Percentiles rank a stretch among this genome's conserved stretches.
Conservation (phyloP, 2,329 filamentous ascomycete genomes). For the Karstenula rhodostoma region DNA sequence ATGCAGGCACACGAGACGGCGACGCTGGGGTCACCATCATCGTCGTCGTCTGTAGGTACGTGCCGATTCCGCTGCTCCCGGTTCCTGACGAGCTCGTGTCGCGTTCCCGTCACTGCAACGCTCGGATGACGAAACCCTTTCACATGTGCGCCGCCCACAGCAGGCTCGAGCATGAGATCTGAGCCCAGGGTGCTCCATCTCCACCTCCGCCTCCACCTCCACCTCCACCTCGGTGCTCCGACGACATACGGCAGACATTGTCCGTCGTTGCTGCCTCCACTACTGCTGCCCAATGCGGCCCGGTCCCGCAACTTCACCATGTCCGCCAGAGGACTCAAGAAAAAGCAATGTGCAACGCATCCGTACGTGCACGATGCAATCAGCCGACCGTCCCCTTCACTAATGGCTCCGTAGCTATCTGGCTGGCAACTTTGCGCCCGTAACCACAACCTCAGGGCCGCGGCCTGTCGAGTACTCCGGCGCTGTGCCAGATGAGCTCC, state of each 20-base stretch:
- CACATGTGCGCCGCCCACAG: neutral
- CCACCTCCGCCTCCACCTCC: no score
- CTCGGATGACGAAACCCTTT: neutral
- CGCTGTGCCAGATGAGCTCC: constrained; percentile 68
- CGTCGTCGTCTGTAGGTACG: constrained; percentile 7
- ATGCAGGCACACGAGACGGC: neutral
- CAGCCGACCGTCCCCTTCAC: neutral
- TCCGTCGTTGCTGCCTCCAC: neutral
- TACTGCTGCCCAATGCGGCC: constrained; percentile 22
- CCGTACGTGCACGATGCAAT: constrained; percentile 42
- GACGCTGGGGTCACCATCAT: neutral
- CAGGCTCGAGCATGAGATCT: constrained; percentile 10
- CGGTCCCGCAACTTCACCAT: constrained; percentile 27
- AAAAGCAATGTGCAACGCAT: constrained; percentile 43
- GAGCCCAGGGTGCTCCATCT: neutral
- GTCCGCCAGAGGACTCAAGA: constrained; percentile 29
- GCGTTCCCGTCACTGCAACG: neutral
- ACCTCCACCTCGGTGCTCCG: neutral
- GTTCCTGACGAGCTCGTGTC: neutral
- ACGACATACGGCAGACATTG: neutral
- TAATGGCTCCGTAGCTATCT: constrained; percentile 59
- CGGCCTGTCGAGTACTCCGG: constrained; percentile 67
- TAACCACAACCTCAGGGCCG: constrained; percentile 63
- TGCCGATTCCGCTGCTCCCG: neutral
- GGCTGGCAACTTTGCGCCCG: constrained; percentile 74